Base-by-base conservation (phyloP, 805 yeast species). In the Wickerhamomyces bisporus region DNA sequence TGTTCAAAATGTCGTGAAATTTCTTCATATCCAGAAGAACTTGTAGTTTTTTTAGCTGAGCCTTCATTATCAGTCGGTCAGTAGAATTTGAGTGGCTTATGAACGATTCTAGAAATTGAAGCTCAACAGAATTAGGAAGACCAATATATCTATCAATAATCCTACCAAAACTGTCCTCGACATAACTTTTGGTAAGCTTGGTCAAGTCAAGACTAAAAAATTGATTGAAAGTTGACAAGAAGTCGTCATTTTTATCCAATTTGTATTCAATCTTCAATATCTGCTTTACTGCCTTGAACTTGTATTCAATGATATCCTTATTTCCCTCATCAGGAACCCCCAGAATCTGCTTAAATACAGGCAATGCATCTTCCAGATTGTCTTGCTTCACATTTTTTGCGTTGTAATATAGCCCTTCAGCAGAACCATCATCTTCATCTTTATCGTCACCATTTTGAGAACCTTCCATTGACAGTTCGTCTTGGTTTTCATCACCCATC, bases 31-130 rank as follows among this genome's bases (percentile, higher is more conserved):
- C 55, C 5, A 63, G 48, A 6, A 68, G 46, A 0, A 64, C 49
- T 20, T 69, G 66, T 4, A 76, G 60, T 32, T 67, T 61, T 39
- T 66, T 70, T 24, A 78, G 51, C 30, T 62, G 65, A n/a, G 72
- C 60, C 43, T 74, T 71, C 32, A 77, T 58, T 62, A 71, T 66
- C 26, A 77, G 46, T 26, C 79, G 57, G 25, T 70, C 71, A 26
- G 52, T 60, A 15, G 42, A 40, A 7, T 48, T 26, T 43, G 55
- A 34, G 45, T 47, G 17, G 43, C 38, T 21, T 6, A 68, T 48
- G 61, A 58, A 36, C 36, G 39, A n/a, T 44, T 47, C 32, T 56
- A 64, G 47, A 61, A 73, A 16, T 24, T 34, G 5, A 41, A 48
- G 43, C 57, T 59, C 38, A 38, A 60, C 29, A 1, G 34, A 38